These are phyloP conservation scores for Boechera divaricarpa DNA, from an alignment of 345 rosid genomes.

Conservation along the genomic window DNA sequence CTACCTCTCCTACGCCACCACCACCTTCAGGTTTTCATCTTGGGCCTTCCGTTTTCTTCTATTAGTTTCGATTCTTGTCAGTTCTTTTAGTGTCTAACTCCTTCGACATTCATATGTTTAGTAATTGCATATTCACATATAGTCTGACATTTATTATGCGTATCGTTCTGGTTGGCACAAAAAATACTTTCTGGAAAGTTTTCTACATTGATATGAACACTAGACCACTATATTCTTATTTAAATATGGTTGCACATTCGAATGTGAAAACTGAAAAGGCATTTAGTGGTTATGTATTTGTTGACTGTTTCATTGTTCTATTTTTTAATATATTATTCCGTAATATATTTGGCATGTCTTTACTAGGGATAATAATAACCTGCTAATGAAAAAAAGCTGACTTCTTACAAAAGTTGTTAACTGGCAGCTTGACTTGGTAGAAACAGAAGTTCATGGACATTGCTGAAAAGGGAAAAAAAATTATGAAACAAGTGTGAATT, in stretches of 20 bases:
- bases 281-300: not conserved
- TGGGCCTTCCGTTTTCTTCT: not conserved
- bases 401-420: not conserved
- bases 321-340: not conserved
- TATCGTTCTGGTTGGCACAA: not conserved
- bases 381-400: not conserved
- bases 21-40: constrained; percentile 55
- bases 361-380: not conserved
- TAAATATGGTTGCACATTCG: not conserved
- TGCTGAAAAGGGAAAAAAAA: not conserved
- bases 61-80: not conserved
- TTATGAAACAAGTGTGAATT: constrained; percentile 5
- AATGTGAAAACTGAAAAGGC: not conserved
- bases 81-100: not conserved
- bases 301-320: constrained; percentile 5
- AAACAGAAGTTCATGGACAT: not conserved
- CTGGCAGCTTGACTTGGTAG: constrained; percentile 16
- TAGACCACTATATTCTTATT: not conserved
- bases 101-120: not conserved
- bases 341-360: not conserved
- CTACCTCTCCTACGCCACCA: constrained; percentile 52
- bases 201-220: not conserved
- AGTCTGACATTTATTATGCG: not conserved
- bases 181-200: not conserved
- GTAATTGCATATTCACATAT: not conserved